Percentiles rank a stretch among this genome's conserved stretches.
phyloP scores from a whole-genome alignment of 257 asterid species.

The Fraxinus pennsylvanica region DNA sequence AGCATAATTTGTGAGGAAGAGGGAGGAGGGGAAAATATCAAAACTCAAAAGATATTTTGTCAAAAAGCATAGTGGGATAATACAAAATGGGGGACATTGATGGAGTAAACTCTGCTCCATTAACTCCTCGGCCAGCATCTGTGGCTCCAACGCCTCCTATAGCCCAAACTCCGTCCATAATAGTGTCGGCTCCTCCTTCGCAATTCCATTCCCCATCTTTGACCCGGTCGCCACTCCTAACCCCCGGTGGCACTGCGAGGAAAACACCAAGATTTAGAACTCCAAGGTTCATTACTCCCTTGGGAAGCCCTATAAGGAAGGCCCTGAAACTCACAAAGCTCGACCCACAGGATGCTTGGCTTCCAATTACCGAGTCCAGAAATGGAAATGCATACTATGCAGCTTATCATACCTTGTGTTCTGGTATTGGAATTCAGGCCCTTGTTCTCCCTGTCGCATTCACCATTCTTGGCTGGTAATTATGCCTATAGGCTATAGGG shows the following conservation, averaged over 20 bases:
- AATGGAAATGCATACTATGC: constrained; percentile 58
- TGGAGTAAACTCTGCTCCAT: neutral
- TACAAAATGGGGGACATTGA: neutral
- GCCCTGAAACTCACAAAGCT: constrained; percentile 48
- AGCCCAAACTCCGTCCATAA: constrained; percentile 6
- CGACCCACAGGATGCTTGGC: constrained; percentile 59
- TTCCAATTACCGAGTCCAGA: constrained; percentile 54
- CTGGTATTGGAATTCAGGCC: constrained; percentile 60
- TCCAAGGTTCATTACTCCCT: constrained; percentile 45
- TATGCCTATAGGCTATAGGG: too few relatives aligned
- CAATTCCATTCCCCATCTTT: constrained; percentile 52
- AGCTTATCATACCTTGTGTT: constrained; percentile 49
- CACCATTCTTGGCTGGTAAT: constrained; percentile 56
- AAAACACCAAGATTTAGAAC: constrained; percentile 46
- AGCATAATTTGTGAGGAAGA: neutral
- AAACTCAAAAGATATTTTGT: neutral
- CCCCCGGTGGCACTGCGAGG: neutral
- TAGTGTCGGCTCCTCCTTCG: constrained; percentile 51
- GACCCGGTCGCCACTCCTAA: constrained; percentile 51
- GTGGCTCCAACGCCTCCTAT: constrained; percentile 33
- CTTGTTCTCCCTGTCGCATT: constrained; percentile 57
- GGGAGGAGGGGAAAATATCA: neutral
- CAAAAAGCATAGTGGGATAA: neutral
- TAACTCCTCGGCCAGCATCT: neutral
- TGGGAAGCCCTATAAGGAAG: constrained; percentile 54